Evolutionary conservation across 805 yeast genomes (phyloP), one percentile per base, ranked within the genome.

Genomic region (Lipomyces kockii): DNA sequence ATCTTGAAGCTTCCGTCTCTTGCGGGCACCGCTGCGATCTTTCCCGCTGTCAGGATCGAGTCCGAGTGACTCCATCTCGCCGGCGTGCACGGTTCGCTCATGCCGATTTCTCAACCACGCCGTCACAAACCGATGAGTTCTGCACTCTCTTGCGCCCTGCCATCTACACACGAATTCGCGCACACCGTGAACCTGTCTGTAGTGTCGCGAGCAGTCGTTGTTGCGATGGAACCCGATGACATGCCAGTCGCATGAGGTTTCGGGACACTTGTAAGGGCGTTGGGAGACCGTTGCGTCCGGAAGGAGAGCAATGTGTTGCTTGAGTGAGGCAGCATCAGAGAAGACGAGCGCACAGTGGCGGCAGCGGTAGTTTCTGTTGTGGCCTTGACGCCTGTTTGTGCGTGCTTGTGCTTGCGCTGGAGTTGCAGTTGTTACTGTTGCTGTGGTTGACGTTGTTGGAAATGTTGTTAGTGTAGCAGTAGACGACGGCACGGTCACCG

Each of bases 161-260:
- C 63, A 68, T 12, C 71, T 61, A 55, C 71, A 68, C 20, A 62
- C 68, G 46, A 62, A 65, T 51, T 68, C 71, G 12, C 71, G 61
- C 17, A 68, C 69, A 20, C 69, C 71, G 55, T 68, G 71, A 11
- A 68, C 69, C 59, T 68, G 71, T 3, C 71, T 51, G 43, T 32
- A 68, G 49, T 68, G 71, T 14, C 71, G 58, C 9, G 69, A 29
- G 66, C 71, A 68, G 66, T 68, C 71, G 52, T 68, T 68, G 54
- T 68, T 62, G 35, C 71, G 63, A 39, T 68, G 68, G 58, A 68
- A 68, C 22, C 71, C 71, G 49, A 68, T 68, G 2, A 62, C 64
- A 32, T 62, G 58, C 71, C 71, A 68, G 60, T 68, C 71, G 63
- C 71, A 68, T 29, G 27, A n/a, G 39, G 39, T 32, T 27, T 65